phyloP scores from a whole-genome alignment of 805 yeast genomes.

The baker's yeast (Saccharomyces cerevisiae) region DNA sequence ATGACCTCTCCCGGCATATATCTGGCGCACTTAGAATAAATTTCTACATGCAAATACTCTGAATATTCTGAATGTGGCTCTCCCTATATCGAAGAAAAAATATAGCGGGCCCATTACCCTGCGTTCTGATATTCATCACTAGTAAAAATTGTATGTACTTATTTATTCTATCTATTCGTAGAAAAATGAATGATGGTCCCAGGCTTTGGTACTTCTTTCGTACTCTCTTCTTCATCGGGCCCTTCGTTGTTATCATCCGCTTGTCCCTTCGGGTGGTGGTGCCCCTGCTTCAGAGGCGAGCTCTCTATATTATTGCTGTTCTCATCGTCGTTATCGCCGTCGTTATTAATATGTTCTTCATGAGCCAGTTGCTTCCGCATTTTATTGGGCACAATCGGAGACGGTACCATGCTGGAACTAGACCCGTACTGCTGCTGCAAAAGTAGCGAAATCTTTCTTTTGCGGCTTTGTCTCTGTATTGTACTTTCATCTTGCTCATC shows the following conservation, averaged over 20 bases:
- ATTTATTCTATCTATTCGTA: constrained; percentile 2
- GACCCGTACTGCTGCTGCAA: constrained; percentile 30
- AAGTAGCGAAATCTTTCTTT: constrained; percentile 27
- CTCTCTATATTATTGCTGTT: constrained; percentile 11
- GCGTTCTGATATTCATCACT: not conserved
- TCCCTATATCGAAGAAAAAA: not conserved
- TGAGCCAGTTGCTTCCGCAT: not conserved
- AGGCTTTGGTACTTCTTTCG: constrained; percentile 18
- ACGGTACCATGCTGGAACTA: constrained; percentile 25
- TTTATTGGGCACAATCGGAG: constrained; percentile 11
- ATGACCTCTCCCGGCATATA: not conserved
- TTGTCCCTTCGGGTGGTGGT: not conserved
- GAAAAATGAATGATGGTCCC: constrained; percentile 22
- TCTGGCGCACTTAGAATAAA: not conserved
- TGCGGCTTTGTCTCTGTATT: constrained; percentile 23
- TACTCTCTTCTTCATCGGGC: constrained; percentile 13
- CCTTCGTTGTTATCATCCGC: constrained; percentile 2
- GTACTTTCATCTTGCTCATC: constrained; percentile 18
- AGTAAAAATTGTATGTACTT: not conserved
- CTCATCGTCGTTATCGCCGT: not conserved
- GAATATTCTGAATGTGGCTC: not conserved
- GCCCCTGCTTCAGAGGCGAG: constrained; percentile 16
- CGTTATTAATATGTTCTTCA: not conserved
- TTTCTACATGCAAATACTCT: not conserved
- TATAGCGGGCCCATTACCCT: not conserved